These are phyloP conservation scores for Cymbidium sinense DNA, from an alignment of 106 monocot genomes.

Conservation along the genomic window DNA sequence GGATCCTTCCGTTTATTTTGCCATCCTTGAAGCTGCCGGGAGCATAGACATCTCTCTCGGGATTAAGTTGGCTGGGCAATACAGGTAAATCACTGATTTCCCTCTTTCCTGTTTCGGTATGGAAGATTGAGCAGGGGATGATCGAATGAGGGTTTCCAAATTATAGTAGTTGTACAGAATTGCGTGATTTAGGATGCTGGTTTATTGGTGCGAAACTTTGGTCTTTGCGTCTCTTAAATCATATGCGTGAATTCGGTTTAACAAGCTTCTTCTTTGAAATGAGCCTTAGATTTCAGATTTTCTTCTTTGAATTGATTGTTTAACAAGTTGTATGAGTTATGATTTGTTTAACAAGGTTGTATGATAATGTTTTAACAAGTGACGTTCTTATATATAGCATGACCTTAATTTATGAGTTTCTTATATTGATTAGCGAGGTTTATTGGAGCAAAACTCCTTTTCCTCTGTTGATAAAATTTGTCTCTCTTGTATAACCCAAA, in stretches of 20 bases:
- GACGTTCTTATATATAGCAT: too few relatives aligned
- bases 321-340: too few relatives aligned
- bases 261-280: background rate
- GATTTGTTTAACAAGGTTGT: too few relatives aligned
- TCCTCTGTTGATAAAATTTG: too few relatives aligned
- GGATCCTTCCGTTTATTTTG: conserved; percentile 66
- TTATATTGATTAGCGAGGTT: too few relatives aligned
- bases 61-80: conserved; percentile 88
- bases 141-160: background rate
- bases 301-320: background rate
- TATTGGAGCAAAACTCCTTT: too few relatives aligned
- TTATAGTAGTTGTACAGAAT: background rate
- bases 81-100: conserved; percentile 35
- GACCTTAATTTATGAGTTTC: too few relatives aligned
- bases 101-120: background rate
- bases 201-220: background rate
- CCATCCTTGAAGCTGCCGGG: conserved; percentile 67
- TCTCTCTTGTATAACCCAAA: too few relatives aligned
- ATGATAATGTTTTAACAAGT: too few relatives aligned
- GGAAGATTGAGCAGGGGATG: background rate
- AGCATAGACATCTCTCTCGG: conserved; percentile 80
- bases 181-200: background rate
- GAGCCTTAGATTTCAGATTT: background rate
- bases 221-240: background rate
- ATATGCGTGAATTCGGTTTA: background rate